phyloP scores from a whole-genome alignment of 257 asterid species.

The Fraxinus americana region DNA sequence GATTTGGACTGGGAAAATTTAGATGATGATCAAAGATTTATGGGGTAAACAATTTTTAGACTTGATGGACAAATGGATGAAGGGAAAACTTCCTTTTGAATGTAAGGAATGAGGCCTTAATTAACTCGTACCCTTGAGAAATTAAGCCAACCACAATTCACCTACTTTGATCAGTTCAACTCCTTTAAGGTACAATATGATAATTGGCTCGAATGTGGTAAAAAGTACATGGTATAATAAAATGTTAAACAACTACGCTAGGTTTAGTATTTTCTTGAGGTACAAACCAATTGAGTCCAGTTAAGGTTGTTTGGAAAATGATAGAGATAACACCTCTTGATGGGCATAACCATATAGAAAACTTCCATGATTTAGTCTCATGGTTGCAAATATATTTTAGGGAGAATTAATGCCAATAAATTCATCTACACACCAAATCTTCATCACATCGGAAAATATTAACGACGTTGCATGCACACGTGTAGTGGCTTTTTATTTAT shows the following conservation, averaged over 20 bases:
- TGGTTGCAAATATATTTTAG: background rate
- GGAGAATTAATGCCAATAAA: background rate
- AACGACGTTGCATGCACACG: background rate
- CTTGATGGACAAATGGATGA: background rate
- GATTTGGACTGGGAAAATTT: slow-evolving; percentile 16
- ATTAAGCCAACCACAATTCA: slow-evolving; percentile 48
- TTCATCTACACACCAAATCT: background rate
- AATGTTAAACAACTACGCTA: slow-evolving; percentile 44
- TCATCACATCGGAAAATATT: background rate
- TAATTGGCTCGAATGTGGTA: slow-evolving; percentile 25
- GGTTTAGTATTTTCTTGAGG: slow-evolving; percentile 26
- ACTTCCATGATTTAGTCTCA: slow-evolving; percentile 1
- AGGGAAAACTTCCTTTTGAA: slow-evolving; percentile 9
- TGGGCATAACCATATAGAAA: slow-evolving; percentile 28
- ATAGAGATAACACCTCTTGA: slow-evolving; percentile 23
- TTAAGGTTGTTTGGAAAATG: slow-evolving; percentile 55
- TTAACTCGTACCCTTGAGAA: slow-evolving; percentile 35
- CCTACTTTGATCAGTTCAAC: slow-evolving; percentile 63
- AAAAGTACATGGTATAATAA: slow-evolving; percentile 13
- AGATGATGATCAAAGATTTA: slow-evolving; percentile 37
- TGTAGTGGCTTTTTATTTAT: background rate
- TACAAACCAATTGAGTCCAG: slow-evolving; percentile 27
- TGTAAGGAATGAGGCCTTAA: slow-evolving; percentile 10
- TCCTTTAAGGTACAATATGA: slow-evolving; percentile 32
- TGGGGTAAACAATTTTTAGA: slow-evolving; percentile 29